Conservation (phyloP, 2,329 filamentous ascomycete genomes). For the Arthroderma sp. region DNA sequence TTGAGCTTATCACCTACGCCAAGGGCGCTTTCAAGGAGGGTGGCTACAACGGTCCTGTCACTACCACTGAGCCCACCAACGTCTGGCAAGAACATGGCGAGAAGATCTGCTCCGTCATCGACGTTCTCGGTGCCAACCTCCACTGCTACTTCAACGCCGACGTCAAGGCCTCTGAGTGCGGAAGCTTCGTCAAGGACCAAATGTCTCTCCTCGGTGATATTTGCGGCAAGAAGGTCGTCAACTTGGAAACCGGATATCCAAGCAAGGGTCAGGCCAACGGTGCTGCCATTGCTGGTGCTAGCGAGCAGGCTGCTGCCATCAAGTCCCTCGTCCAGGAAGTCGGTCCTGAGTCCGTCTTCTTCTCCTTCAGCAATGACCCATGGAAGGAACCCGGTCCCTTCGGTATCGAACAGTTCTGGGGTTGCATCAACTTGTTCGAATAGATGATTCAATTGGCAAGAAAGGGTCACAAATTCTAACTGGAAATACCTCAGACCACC, state of each 20-base stretch:
- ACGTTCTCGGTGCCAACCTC: constrained; percentile 73
- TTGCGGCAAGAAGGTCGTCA: constrained; percentile 63
- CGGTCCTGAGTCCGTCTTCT: constrained; percentile 62
- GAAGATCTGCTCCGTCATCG: constrained; percentile 57
- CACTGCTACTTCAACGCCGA: constrained; percentile 86
- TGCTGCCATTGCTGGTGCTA: constrained; percentile 50
- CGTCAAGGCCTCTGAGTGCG: constrained; percentile 51
- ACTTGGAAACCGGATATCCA: constrained; percentile 89
- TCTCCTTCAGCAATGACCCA: constrained; percentile 63
- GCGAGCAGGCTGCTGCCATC: constrained; percentile 61
- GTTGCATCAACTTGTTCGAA: constrained; percentile 43
- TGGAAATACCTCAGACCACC: no score
- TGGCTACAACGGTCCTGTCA: constrained; percentile 62
- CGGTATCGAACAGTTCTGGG: constrained; percentile 70
- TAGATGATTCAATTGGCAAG: neutral
- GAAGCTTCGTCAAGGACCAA: constrained; percentile 62
- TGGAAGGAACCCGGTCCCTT: constrained; percentile 67
- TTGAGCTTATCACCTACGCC: constrained; percentile 54
- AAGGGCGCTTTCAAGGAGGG: constrained; percentile 48
- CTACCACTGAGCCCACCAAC: constrained; percentile 75
- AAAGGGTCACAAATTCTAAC: no score
- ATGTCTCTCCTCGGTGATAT: constrained; percentile 55
- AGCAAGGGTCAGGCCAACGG: constrained; percentile 57
- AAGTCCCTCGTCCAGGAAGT: constrained; percentile 51
- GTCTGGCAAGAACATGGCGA: constrained; percentile 53